Percentiles rank a stretch among this genome's conserved stretches.
These are phyloP conservation scores for Podila horticola DNA, from an alignment of 192 early-diverging fungal genomes.

Conservation along the genomic window DNA sequence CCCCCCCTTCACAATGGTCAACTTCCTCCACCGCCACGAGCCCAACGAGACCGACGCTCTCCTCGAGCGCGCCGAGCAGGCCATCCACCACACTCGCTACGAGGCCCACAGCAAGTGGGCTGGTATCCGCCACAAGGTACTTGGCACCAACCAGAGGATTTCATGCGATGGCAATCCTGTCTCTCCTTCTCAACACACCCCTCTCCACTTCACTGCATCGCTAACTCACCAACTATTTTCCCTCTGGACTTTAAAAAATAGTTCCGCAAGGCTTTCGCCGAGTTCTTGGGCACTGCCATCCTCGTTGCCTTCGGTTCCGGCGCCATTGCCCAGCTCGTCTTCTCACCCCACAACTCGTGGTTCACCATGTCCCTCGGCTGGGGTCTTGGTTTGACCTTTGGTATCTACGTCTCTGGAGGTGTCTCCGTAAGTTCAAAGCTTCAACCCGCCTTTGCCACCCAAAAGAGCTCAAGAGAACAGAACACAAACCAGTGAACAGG, in stretches of 20 bases:
- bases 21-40: constrained; percentile 21
- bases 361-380: constrained; percentile 68
- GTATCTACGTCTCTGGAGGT: constrained; percentile 68
- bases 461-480: no score
- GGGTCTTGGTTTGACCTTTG: constrained; percentile 73
- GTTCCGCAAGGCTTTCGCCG: constrained; percentile 66
- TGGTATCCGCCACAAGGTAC: constrained; percentile 49
- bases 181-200: background rate
- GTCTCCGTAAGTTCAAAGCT: constrained; percentile 61
- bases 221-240: background rate
- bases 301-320: constrained; percentile 74
- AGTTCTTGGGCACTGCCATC: constrained; percentile 79
- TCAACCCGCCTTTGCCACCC: background rate
- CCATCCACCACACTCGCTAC: constrained; percentile 13
- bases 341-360: constrained; percentile 46
- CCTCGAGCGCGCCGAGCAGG: constrained; percentile 39
- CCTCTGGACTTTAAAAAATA: background rate
- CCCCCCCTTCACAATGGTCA: constrained; percentile 11
- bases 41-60: constrained; percentile 45
- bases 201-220: background rate
- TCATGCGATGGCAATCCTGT: background rate
- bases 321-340: constrained; percentile 63
- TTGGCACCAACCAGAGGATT: background rate
- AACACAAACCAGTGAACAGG: no score
- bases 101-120: constrained; percentile 43